Base-by-base conservation (phyloP, 176 grass and related monocot genomes). In the Carex cristatella region DNA sequence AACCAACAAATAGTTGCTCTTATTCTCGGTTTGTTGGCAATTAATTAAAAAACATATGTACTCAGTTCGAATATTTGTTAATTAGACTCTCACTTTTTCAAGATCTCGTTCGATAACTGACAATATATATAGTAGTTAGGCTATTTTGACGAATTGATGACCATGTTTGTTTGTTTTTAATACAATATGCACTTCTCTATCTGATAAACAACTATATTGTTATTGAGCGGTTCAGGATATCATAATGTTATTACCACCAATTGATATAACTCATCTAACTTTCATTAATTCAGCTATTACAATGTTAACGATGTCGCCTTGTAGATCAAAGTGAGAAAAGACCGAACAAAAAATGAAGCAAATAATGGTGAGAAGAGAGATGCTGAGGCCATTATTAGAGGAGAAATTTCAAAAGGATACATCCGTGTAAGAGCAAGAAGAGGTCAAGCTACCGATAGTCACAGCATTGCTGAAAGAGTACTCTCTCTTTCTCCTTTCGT, bases 391-490 rank as follows among this genome's bases (percentile, higher is more conserved):
- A 82, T 46, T 60, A 35, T 60, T 16, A 40, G 65, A 51, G 80
- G 61, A 82, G 61, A 82, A 65, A 65, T 23, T 51, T 60, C 59
- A 40, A 49, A 65, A 66, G 60, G 8, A 51, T 82, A 65, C 23
- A 82, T 82, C 23, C 80, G 19, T 65, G 80, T 82, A 64, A 65
- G 80, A 28, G 80, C 80, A 65, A 82, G 60, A 40, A 82, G 80
- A 82, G 80, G 80, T 28, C 80, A 82, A 64, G 80, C 80, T 82
- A 82, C 80, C 53, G 80, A 82, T 2, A 82, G 61, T 28, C 80
- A 82, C 80, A 82, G 80, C 61, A 56, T 82, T 44, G 80, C 80
- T 46, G 80, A 82, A 65, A 82, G 80, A 48, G 80, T 82, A 53
- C 8, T 27, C 7, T 66, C 42, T 76, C 48, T 51, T 23, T 23